Conservation (phyloP, 2,329 filamentous ascomycete species). For the Xylariaceae sp. region DNA sequence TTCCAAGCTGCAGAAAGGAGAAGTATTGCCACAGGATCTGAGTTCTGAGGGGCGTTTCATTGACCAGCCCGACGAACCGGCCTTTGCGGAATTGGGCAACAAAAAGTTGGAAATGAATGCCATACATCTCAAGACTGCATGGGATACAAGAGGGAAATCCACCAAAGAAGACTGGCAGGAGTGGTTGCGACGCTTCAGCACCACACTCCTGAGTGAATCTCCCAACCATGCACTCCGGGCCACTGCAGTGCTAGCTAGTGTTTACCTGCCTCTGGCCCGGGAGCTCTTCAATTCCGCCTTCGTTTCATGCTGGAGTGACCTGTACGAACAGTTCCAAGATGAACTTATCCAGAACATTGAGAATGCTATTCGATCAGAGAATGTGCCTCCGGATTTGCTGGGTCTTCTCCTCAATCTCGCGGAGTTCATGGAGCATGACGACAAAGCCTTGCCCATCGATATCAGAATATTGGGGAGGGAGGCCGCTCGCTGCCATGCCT, state of each 20-base stretch:
- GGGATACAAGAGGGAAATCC: slow-evolving; percentile 95
- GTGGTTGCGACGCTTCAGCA: slow-evolving; percentile 95
- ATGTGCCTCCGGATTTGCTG: slow-evolving; percentile 92
- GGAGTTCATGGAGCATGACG: slow-evolving; percentile 99
- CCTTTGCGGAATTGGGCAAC: slow-evolving; percentile 77
- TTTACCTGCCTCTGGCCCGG: slow-evolving; percentile 86
- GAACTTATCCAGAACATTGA: slow-evolving; percentile 96
- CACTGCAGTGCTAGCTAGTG: slow-evolving; percentile 85
- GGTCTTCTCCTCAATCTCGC: slow-evolving; percentile 93
- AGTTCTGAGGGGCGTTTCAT: slow-evolving; percentile 81
- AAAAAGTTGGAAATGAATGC: slow-evolving; percentile 98
- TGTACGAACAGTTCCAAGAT: slow-evolving; percentile 96
- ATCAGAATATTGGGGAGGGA: slow-evolving; percentile 92
- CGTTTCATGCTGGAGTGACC: slow-evolving; percentile 96
- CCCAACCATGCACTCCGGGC: slow-evolving; percentile 93
- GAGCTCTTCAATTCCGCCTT: slow-evolving; percentile 99
- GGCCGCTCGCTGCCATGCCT: slow-evolving; percentile 94
- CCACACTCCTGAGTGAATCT: slow-evolving; percentile 90
- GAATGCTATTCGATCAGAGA: slow-evolving; percentile 88
- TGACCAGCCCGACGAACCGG: slow-evolving; percentile 74
- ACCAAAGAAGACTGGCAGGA: slow-evolving; percentile 99
- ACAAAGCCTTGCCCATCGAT: slow-evolving; percentile 96
- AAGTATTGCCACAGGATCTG: slow-evolving; percentile 90
- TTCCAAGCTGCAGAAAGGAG: slow-evolving; percentile 89
- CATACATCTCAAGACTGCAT: slow-evolving; percentile 93